Percentiles rank a stretch among this genome's conserved stretches.
These are phyloP conservation scores for Nakaseomyces sp. DNA, from an alignment of 1,139 yeast genomes.

Conservation along the genomic window DNA sequence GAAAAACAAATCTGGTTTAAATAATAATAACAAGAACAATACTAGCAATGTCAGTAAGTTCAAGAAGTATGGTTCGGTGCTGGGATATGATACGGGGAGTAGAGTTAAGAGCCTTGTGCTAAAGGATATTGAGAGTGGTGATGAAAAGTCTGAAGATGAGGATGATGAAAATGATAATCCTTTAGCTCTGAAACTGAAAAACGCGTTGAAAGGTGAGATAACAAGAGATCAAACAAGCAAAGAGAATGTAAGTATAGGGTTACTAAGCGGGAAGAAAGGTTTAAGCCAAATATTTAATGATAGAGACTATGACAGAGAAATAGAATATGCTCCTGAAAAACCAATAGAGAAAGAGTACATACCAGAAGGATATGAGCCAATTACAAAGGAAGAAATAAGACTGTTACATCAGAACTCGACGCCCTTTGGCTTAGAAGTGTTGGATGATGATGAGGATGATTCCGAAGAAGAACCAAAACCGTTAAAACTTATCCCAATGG, in stretches of 20 bases:
- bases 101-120: slow-evolving; percentile 27
- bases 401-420: slow-evolving; percentile 17
- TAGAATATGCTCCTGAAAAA: slow-evolving; percentile 22
- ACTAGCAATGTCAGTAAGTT: slow-evolving; percentile 20
- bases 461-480: slow-evolving; percentile 7
- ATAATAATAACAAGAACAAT: neutral
- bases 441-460: neutral
- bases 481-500: slow-evolving; percentile 6
- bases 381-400: slow-evolving; percentile 17
- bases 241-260: neutral
- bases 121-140: slow-evolving; percentile 22
- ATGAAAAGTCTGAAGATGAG: slow-evolving; percentile 16
- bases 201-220: slow-evolving; percentile 9
- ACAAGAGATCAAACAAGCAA: neutral
- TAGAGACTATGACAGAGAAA: slow-evolving; percentile 13
- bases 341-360: slow-evolving; percentile 18
- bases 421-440: slow-evolving; percentile 8
- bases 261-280: slow-evolving; percentile 9
- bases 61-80: slow-evolving; percentile 30
- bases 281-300: slow-evolving; percentile 11
- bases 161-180: slow-evolving; percentile 20
- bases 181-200: slow-evolving; percentile 15
- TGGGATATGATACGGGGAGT: slow-evolving; percentile 19
- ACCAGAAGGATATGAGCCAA: slow-evolving; percentile 25
- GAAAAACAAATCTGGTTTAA: slow-evolving; percentile 2